Evolutionary conservation across 2,329 filamentous ascomycete species (phyloP), one percentile per base, ranked within the genome.

Genomic region (Phialophora expanda): DNA sequence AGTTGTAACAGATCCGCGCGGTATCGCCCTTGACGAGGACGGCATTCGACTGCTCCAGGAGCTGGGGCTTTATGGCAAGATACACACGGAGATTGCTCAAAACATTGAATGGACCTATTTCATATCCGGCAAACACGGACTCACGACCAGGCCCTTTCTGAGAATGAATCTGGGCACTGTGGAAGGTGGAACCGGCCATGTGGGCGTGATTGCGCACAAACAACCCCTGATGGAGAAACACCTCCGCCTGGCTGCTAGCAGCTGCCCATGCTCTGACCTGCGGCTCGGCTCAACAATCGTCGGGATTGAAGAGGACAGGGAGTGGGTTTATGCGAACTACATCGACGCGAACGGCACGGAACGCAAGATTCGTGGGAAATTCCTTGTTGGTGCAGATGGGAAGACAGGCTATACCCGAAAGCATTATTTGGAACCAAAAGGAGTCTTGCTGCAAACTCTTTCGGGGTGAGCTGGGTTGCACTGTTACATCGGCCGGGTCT

Each of bases 361-460:
- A 20, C 62, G 51, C 1, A 54, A 51, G 5, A 61, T 77, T 3
- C 65, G 69, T 20, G 69, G 72, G 2, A 70, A 61, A 5, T 79
- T 75, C 64, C 72, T 83, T 0, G 73, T 82, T 8, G 82, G 78
- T 0, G 81, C 81, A 0, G 82, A 84, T 72, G 82, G 82, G 0
- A 84, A 84, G 70, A 79, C 74, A 5, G 82, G 82, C 0, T 75
- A 80, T 41, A 78, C 79, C 8, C 73, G 81, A 14, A 84, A 84
- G 65, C 70, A 75, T 12, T 84, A 81, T 65, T 74, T 84, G 3
- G 81, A 84, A 64, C 74, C 75, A 0, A 75, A 75, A 9, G 80
- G 78, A 0, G 75, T 82, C 46, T 71, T 74, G 30, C 73, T 79
- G 66, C 78, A 80, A 51, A 67, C 72, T 17, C 55, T 67, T 12